Evolutionary conservation across 1,284 basidiomycete genomes (phyloP), one percentile per base, ranked within the genome.

Genomic region (Moesziomyces parantarcticus): DNA sequence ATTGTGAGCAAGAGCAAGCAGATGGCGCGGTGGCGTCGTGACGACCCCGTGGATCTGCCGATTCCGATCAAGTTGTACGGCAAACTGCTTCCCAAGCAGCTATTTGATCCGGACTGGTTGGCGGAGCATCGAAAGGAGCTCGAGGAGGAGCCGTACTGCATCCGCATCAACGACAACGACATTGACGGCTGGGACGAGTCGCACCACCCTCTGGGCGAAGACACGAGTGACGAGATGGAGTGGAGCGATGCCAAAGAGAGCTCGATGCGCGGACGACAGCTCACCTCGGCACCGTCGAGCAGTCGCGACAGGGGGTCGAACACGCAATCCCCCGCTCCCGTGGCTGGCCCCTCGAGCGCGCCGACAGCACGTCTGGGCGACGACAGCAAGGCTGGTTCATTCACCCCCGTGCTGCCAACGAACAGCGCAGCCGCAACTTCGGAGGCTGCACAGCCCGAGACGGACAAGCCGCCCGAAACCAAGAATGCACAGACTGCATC

Each of bases 181-280:
- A 61, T 77, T 22, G 71, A 68, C 1, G 75, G 71, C 9, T 77
- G 75, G 75, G 58, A 67, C 13, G 71, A 77, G 44, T 32, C 18
- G 16, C 63, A 71, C 47, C 70, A 77, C 51, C 64, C 71, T 20
- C 42, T 77, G 40, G 67, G 61, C 11, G 75, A 77, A 50, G 71
- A 76, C 44, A 76, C 74, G 23, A 67, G 64, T 44, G 74, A 76
- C 40, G 74, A 76, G 61, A 69, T 76, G 69, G 74, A 76, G 50
- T 74, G 71, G 71, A 74, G 71, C 49, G 71, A 74, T 58, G 66
- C 71, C 3, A 74, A 70, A 46, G 71, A 74, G 46, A 68, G 54
- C 25, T 55, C 49, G 40, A 45, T 50, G 50, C 42, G 62, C 11
- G 61, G 54, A 5, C 39, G 60, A 22, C 57, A 59, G 52, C 22